Percentiles rank a stretch among this genome's conserved stretches.
These are phyloP conservation scores for Leptodontidium sp. DNA, from an alignment of 2,329 filamentous ascomycete species.

Conservation along the genomic window DNA sequence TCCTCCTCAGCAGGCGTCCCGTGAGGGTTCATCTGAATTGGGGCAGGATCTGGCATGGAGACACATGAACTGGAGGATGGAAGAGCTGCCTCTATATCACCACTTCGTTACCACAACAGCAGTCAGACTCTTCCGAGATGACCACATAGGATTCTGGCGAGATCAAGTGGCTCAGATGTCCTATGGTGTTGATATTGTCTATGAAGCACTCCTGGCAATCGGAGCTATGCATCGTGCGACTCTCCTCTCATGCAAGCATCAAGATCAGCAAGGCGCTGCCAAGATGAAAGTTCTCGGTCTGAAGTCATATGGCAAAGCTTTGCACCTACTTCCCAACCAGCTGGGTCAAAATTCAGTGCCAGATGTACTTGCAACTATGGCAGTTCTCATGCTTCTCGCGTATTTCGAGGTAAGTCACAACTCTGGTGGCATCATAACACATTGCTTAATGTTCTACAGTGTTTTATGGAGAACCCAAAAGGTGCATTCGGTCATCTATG, in stretches of 20 bases:
- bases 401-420: slow-evolving; percentile 34
- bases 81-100: slow-evolving; percentile 39
- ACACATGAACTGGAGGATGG: slow-evolving; percentile 35
- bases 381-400: slow-evolving; percentile 33
- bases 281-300: slow-evolving; percentile 33
- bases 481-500: slow-evolving; percentile 35
- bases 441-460: slow-evolving; percentile 26
- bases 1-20: slow-evolving; percentile 6
- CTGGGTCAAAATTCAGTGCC: slow-evolving; percentile 4
- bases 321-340: slow-evolving; percentile 29
- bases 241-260: slow-evolving; percentile 30
- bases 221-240: slow-evolving; percentile 36
- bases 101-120: slow-evolving; percentile 40
- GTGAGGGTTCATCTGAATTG: background rate
- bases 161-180: slow-evolving; percentile 40
- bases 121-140: slow-evolving; percentile 31
- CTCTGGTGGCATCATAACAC: no score
- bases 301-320: slow-evolving; percentile 31
- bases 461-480: slow-evolving; percentile 35
- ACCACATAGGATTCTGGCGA: slow-evolving; percentile 38
- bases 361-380: slow-evolving; percentile 27
- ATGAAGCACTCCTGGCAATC: slow-evolving; percentile 37
- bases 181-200: slow-evolving; percentile 35
- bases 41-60: slow-evolving; percentile 27
- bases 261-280: slow-evolving; percentile 25